These are phyloP conservation scores for Chrysophaeum taylorii DNA, from an alignment of 352 stramenopile species.

Conservation along the genomic window DNA sequence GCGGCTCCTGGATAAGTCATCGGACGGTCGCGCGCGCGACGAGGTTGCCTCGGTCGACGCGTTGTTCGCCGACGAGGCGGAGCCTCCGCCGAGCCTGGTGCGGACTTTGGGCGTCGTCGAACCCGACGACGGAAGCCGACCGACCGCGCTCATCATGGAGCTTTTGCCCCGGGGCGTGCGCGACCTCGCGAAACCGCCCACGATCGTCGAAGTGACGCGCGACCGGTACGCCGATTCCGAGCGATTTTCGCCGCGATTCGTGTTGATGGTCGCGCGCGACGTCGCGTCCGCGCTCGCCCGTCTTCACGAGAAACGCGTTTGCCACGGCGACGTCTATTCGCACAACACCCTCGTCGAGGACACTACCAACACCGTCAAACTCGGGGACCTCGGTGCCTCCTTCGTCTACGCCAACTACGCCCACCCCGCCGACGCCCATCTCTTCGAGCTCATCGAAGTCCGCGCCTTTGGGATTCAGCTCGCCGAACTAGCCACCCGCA, in stretches of 20 bases:
- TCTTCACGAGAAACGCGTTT: neutral
- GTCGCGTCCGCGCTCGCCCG: neutral
- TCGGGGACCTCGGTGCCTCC: slow-evolving; percentile 7
- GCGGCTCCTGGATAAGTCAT: neutral
- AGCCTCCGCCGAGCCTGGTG: neutral
- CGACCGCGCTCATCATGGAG: slow-evolving; percentile 4
- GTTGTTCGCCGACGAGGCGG: neutral
- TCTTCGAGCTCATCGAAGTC: neutral
- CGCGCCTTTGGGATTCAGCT: neutral
- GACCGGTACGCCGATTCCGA: neutral
- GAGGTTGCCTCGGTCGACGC: neutral
- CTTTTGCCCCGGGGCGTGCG: neutral
- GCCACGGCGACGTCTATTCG: slow-evolving; percentile 9
- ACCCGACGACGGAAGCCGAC: neutral
- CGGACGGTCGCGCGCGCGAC: neutral
- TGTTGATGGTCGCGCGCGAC: neutral
- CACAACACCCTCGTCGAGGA: slow-evolving; percentile 10
- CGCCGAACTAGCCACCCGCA: neutral
- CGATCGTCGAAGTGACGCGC: slow-evolving; percentile 8
- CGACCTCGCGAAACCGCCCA: neutral
- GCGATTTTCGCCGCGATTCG: neutral
- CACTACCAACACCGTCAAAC: neutral
- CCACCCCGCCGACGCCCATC: neutral
- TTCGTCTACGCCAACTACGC: neutral
- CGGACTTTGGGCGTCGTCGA: neutral